A percentile compares a stretch with the other conserved stretches of the same genome.
Conservation (phyloP, 257 asterid genomes). For the Gynochthodes officinalis region DNA sequence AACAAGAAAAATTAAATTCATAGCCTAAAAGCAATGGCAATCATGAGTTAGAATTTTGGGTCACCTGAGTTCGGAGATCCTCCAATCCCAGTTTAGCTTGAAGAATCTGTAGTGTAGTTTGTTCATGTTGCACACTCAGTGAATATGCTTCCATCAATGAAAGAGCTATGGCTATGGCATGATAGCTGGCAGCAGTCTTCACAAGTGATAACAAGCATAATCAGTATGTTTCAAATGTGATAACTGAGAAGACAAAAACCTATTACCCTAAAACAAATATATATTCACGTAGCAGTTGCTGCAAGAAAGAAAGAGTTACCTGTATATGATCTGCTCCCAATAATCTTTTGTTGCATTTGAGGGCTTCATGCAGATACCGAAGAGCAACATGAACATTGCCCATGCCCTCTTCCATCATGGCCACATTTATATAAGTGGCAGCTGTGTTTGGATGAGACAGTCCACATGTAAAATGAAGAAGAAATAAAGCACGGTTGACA, state of each 20-base stretch:
- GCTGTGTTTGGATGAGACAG: constrained; percentile 99
- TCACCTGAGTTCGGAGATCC: constrained; percentile 99
- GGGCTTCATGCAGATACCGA: constrained; percentile 98
- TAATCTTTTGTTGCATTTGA: constrained; percentile 85
- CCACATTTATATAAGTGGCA: constrained; percentile 96
- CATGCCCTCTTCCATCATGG: constrained; percentile 99
- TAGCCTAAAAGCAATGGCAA: constrained; percentile 3
- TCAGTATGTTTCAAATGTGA: neutral
- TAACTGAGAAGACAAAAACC: neutral
- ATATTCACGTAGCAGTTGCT: neutral
- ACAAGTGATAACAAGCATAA: constrained; percentile 15
- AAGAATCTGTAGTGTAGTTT: constrained; percentile 95
- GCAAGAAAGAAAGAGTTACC: constrained; percentile 40
- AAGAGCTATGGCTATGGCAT: constrained; percentile 99
- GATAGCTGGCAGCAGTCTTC: constrained; percentile 99
- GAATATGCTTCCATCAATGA: constrained; percentile 99
- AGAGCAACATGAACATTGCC: constrained; percentile 99
- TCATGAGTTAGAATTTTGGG: constrained; percentile 17
- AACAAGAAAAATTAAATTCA: too few relatives aligned
- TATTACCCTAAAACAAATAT: neutral
- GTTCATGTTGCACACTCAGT: constrained; percentile 96
- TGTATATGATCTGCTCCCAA: constrained; percentile 98
- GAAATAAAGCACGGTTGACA: constrained; percentile 95
- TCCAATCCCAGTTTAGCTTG: constrained; percentile 91
- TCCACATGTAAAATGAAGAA: constrained; percentile 96